These are phyloP conservation scores for Ganoderma resinaceum DNA, from an alignment of 1,284 basidiomycete species.

Conservation along the genomic window DNA sequence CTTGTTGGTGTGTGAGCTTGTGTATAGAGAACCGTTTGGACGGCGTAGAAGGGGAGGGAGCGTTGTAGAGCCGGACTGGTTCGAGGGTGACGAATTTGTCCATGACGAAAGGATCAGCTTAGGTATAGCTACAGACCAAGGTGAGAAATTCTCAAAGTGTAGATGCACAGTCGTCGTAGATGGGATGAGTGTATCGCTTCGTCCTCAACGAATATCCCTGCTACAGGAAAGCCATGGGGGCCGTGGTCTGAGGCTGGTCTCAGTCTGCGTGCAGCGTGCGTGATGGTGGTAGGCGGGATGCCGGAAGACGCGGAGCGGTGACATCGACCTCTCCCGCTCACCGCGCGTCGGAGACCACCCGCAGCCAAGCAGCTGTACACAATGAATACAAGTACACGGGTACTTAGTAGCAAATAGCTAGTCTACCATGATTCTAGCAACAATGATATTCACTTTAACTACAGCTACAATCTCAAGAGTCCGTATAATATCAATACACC, in stretches of 20 bases:
- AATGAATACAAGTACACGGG: too few relatives aligned
- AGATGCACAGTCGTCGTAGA: background rate
- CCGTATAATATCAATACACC: background rate
- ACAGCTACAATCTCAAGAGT: background rate
- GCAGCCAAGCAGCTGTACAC: too few relatives aligned
- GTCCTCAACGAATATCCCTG: background rate
- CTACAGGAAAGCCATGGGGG: background rate
- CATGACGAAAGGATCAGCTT: conserved; percentile 49
- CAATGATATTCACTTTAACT: too few relatives aligned
- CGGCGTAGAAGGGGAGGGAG: conserved; percentile 26
- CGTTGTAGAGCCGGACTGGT: conserved; percentile 72
- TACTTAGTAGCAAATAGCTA: too few relatives aligned
- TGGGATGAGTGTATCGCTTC: background rate
- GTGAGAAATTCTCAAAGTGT: background rate
- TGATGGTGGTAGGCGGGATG: too few relatives aligned
- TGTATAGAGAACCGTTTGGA: conserved; percentile 30
- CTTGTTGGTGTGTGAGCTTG: conserved; percentile 13
- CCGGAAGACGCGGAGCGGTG: too few relatives aligned
- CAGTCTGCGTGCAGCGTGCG: too few relatives aligned
- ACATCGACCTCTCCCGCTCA: too few relatives aligned
- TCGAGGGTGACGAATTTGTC: conserved; percentile 82
- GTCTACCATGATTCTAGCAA: too few relatives aligned
- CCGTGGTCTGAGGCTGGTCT: background rate
- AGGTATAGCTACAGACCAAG: background rate
- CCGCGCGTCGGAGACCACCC: too few relatives aligned